phyloP scores from a whole-genome alignment of 129 eudicot species.

The Sambucus nigra region DNA sequence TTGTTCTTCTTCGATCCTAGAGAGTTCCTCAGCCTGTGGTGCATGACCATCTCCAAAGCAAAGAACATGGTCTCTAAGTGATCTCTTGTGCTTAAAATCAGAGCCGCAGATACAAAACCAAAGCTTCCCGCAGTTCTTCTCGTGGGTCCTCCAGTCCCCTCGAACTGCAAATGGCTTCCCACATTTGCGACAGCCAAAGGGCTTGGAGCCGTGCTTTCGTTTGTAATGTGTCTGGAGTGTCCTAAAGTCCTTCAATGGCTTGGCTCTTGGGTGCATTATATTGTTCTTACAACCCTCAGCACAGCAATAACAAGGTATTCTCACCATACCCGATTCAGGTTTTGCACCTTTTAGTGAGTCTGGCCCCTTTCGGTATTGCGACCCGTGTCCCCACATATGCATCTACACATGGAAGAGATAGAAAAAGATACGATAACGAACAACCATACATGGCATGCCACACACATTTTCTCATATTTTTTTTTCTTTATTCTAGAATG shows the following conservation, averaged over 20 bases:
- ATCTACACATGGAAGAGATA: conserved; percentile 34
- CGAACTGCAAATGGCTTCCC: conserved; percentile 76
- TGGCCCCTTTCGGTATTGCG: conserved; percentile 79
- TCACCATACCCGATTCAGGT: conserved; percentile 49
- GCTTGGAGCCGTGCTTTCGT: conserved; percentile 74
- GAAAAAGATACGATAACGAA: not conserved
- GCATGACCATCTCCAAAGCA: conserved; percentile 80
- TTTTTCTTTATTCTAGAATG: not conserved
- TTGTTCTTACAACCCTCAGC: conserved; percentile 89
- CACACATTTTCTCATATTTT: not conserved
- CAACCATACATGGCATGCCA: too few species aligned
- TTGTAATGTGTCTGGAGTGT: conserved; percentile 91
- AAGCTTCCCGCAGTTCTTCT: conserved; percentile 75
- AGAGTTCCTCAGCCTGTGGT: conserved; percentile 38
- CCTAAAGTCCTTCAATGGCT: conserved; percentile 78
- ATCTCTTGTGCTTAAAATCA: conserved; percentile 88
- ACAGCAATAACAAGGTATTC: conserved; percentile 85
- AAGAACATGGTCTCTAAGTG: conserved; percentile 73
- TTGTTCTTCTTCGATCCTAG: conserved; percentile 20
- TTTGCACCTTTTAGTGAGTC: conserved; percentile 76
- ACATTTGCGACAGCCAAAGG: conserved; percentile 65
- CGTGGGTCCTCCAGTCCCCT: conserved; percentile 96
- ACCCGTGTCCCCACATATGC: conserved; percentile 99
- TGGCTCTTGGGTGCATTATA: conserved; percentile 89
- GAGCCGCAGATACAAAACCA: conserved; percentile 93